Percentiles rank a stretch among this genome's conserved stretches.
These are phyloP conservation scores for Protomyces lactucae-debilis DNA, from an alignment of 1,139 yeast genomes.

Conservation along the genomic window DNA sequence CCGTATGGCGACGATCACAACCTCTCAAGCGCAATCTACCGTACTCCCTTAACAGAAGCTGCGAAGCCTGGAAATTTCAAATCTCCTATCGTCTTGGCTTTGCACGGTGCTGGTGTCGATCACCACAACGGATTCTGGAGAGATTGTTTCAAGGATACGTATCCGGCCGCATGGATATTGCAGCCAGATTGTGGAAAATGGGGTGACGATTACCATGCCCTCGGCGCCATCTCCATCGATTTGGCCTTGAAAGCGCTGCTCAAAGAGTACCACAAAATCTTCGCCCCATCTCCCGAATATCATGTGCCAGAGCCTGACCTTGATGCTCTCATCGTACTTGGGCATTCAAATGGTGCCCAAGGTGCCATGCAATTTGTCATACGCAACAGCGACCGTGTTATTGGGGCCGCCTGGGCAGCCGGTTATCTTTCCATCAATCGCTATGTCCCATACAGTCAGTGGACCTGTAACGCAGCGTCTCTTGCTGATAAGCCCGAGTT, in stretches of 20 bases:
- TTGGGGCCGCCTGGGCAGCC: conserved; percentile 12
- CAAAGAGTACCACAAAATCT: background rate
- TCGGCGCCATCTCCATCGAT: background rate
- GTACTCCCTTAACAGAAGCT: background rate
- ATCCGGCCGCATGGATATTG: conserved; percentile 6
- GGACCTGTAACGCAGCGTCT: background rate
- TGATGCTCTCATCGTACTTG: background rate
- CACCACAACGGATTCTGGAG: background rate
- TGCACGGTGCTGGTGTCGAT: conserved; percentile 13
- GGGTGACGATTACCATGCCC: conserved; percentile 12
- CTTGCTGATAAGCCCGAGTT: conserved; percentile 1
- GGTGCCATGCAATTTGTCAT: conserved; percentile 15
- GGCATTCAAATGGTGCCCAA: conserved; percentile 14
- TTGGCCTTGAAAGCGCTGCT: background rate
- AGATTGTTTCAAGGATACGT: background rate
- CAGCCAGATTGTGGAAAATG: conserved; percentile 10
- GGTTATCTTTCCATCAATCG: conserved; percentile 2
- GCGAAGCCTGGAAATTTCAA: no score
- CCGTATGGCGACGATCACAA: background rate
- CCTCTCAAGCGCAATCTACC: background rate
- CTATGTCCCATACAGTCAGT: conserved; percentile 7
- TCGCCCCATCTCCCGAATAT: background rate
- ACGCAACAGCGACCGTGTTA: conserved; percentile 3
- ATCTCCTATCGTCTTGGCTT: background rate
- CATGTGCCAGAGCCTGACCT: background rate